phyloP scores from a whole-genome alignment of 2,329 filamentous ascomycete species.

The Colletotrichum theobromicola region DNA sequence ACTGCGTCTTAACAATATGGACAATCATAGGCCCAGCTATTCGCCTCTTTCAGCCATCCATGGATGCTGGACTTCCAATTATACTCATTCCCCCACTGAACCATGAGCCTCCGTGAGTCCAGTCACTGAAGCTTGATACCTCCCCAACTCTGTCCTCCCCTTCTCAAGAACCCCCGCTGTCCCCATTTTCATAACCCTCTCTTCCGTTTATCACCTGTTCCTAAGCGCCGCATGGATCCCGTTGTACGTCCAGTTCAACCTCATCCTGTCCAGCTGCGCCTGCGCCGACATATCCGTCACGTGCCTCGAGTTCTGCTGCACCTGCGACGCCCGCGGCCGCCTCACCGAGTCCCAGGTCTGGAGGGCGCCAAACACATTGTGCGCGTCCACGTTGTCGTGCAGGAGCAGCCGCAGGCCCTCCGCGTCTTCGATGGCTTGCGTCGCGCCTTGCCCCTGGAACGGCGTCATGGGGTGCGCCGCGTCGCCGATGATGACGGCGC shows the following conservation, averaged over 20 bases:
- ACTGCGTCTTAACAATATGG: no score
- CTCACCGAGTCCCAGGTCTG: conserved; percentile 12
- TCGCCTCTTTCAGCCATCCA: no score
- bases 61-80: no score
- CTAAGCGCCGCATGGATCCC: conserved; percentile 13
- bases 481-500: conserved; percentile 14
- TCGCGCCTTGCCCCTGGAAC: conserved; percentile 15
- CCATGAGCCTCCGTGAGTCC: no score
- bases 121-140: no score
- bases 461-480: conserved; percentile 21
- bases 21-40: no score
- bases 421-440: conserved; percentile 16
- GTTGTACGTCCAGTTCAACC: conserved; percentile 12
- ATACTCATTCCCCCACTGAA: no score
- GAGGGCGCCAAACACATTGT: not conserved
- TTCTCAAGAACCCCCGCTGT: no score
- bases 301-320: conserved; percentile 13
- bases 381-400: not conserved
- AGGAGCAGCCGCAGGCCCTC: conserved; percentile 5
- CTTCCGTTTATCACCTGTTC: not conserved
- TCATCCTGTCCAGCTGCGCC: conserved; percentile 13
- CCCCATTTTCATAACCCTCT: no score
- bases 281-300: conserved; percentile 11
- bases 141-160: no score
- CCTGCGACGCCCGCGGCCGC: conserved; percentile 13